phyloP scores from a whole-genome alignment of 345 rosid species.

The Citrus hindsii region DNA sequence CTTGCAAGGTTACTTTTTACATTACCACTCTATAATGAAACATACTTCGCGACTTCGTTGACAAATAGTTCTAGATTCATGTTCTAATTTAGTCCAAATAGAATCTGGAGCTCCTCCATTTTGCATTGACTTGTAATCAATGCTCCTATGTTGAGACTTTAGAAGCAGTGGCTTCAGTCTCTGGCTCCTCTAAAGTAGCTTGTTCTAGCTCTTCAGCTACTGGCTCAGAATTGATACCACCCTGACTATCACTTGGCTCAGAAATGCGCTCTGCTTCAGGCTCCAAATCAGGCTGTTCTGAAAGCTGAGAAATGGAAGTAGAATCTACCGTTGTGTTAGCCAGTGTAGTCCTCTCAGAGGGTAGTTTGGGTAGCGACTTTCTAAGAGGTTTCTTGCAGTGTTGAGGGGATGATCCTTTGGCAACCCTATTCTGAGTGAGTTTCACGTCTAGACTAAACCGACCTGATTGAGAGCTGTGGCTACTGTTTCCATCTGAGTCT shows the following conservation, averaged over 20 bases:
- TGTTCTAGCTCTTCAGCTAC: not conserved
- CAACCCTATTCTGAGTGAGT: not conserved
- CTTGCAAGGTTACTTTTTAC: not conserved
- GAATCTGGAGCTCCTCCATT: not conserved
- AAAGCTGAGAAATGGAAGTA: not conserved
- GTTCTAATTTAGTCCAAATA: not conserved
- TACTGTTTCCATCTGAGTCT: constrained; percentile 3
- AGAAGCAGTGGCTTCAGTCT: not conserved
- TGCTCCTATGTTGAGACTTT: not conserved
- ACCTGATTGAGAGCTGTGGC: not conserved
- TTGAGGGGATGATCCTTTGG: constrained; percentile 1
- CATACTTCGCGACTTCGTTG: not conserved
- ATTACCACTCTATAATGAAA: not conserved
- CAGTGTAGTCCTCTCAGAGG: constrained; percentile 5
- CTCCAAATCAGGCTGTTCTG: not conserved
- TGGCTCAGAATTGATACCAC: not conserved
- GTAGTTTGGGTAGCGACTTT: constrained; percentile 13
- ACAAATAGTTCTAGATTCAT: not conserved
- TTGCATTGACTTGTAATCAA: not conserved
- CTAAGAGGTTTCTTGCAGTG: not conserved
- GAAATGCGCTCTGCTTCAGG: not conserved
- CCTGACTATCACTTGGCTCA: not conserved
- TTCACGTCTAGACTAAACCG: constrained; percentile 6
- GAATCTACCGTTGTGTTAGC: not conserved
- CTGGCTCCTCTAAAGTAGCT: not conserved